phyloP scores from a whole-genome alignment of 192 early-diverging fungal species.

The Coemansia sp. region DNA sequence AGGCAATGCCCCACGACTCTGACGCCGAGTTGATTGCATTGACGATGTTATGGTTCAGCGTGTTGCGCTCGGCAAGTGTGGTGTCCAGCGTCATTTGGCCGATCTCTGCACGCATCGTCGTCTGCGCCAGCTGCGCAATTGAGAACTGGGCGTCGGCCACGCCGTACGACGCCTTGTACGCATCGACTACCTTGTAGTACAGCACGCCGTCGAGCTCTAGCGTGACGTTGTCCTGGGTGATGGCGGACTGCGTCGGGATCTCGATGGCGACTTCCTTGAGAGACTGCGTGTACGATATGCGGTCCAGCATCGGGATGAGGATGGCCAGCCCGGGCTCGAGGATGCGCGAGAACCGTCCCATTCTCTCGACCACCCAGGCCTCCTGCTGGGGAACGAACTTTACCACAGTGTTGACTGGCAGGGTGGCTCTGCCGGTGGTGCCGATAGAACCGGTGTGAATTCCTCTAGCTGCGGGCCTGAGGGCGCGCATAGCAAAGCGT shows the following conservation, averaged over 20 bases:
- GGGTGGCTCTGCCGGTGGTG: constrained; percentile 1
- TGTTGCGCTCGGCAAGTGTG: constrained; percentile 91
- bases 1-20: constrained; percentile 94
- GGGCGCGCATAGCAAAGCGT: neutral
- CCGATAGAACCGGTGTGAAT: neutral
- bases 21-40: constrained; percentile 91
- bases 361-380: constrained; percentile 96
- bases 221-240: constrained; percentile 97
- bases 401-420: constrained; percentile 61
- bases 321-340: constrained; percentile 90
- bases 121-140: constrained; percentile 95
- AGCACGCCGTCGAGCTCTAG: constrained; percentile 94
- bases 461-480: neutral
- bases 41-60: constrained; percentile 92
- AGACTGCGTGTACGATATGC: constrained; percentile 88
- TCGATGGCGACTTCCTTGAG: constrained; percentile 95
- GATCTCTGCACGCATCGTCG: constrained; percentile 98
- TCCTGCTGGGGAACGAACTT: constrained; percentile 99
- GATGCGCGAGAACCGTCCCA: constrained; percentile 84
- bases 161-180: constrained; percentile 93
- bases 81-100: constrained; percentile 97
- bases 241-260: constrained; percentile 85
- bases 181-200: constrained; percentile 90
- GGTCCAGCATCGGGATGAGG: constrained; percentile 84
- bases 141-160: constrained; percentile 95